Base-by-base conservation (phyloP, 345 rosid genomes). In the Populus nigra region DNA sequence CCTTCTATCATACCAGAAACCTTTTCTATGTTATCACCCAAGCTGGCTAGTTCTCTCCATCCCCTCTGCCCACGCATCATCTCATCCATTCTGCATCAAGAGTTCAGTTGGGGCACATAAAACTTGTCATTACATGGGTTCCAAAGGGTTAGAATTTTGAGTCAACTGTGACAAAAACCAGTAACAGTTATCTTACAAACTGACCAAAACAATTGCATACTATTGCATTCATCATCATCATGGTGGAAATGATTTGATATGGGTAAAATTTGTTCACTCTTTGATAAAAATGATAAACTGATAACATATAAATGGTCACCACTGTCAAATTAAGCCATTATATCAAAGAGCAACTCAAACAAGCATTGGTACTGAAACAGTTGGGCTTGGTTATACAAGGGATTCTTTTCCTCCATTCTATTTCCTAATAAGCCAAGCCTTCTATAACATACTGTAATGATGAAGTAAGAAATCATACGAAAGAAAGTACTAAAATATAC, bases 11-110 rank as follows among this genome's bases (percentile, higher is more conserved):
- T 87, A 71, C 98, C 91, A 1, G 90, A 83, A 76, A 94, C 87
- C 86, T 89, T 92, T 84, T 92, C 90, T 62, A 90, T 80, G 74
- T 90, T 94, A 83, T 92, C 96, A 50, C 98, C 97, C 80, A 92
- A 86, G 65, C 87, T 76, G 72, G 97, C 91, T 76, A 94, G 83
- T 76, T 94, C 98, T 79, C 94, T 87, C 98, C 98, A 92, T 71
- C 98, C 97, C 85, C 93, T 85, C 84, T 94, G 98, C 76, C 98
- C 98, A 49, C 89, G 87, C 98, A 94, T 94, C 98, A 94, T 91
- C 86, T 92, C 98, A 82, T 94, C 98, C 98, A 92, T 94, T 83
- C 98, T 94, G 90, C 81, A 84, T 33, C 55, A 73, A 31, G 12
- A 57, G 8, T 68, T 36, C 65, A 23, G 57, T 45, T 71, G 29